Conservation (phyloP, 176 grass and related monocot genomes). For the Oryza glaberrima region DNA sequence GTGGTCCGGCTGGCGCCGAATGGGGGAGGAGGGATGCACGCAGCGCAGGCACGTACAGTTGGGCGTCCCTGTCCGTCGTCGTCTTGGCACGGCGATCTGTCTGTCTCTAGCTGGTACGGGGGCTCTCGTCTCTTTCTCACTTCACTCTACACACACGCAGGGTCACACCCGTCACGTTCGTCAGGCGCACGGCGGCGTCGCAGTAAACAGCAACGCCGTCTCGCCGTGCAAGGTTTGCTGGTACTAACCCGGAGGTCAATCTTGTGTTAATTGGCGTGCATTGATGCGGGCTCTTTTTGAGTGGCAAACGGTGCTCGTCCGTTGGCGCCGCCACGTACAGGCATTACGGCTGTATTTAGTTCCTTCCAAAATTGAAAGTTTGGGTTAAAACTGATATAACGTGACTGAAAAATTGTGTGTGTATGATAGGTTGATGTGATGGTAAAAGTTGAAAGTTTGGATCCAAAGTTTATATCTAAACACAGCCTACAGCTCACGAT, state of each 20-base stretch:
- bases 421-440: no score
- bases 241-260: background rate
- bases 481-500: background rate
- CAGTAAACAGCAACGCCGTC: background rate
- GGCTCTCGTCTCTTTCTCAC: background rate
- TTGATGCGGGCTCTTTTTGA: conserved; percentile 5
- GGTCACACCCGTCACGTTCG: background rate
- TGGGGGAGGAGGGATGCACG: background rate
- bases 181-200: background rate
- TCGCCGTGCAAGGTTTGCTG: background rate
- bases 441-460: no score
- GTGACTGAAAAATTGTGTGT: no score
- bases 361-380: no score
- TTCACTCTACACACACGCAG: background rate
- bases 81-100: conserved; percentile 40
- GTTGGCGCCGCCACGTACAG: background rate
- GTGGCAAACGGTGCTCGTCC: background rate
- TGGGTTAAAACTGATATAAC: no score
- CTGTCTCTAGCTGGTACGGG: conserved; percentile 20
- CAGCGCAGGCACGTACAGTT: background rate
- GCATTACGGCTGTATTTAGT: no score
- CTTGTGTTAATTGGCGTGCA: background rate
- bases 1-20: conserved; percentile 31
- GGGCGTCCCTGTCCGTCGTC: conserved; percentile 42
- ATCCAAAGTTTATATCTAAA: no score